Conservation (phyloP, 225 moss, liverwort and hornwort genomes). For the Sphagnum contortum region DNA sequence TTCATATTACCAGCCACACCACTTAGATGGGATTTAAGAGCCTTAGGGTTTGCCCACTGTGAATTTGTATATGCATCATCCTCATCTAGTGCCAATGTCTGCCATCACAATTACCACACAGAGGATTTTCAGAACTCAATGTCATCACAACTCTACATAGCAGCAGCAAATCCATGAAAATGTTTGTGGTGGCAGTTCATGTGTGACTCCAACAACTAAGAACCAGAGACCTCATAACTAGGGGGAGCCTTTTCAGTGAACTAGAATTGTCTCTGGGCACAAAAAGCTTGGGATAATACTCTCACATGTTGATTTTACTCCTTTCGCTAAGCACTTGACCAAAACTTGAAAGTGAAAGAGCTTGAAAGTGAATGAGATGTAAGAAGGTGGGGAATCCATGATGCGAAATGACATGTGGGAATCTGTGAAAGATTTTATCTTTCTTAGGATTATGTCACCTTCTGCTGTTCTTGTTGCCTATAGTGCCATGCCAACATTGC, state of each 20-base stretch:
- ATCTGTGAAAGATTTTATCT: no score
- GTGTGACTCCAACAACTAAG: no score
- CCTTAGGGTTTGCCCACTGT: slow-evolving; percentile 46
- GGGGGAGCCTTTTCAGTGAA: no score
- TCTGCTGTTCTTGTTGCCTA: slow-evolving; percentile 74
- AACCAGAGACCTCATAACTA: no score
- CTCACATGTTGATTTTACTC: no score
- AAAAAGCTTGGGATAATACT: no score
- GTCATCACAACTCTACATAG: no score
- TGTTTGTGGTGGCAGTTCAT: no score
- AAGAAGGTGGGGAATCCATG: not conserved
- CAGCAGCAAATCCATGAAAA: not conserved
- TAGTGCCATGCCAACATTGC: slow-evolving; percentile 95
- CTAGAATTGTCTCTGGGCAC: no score
- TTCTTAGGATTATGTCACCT: slow-evolving; percentile 22
- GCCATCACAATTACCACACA: slow-evolving; percentile 11
- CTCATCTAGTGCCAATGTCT: slow-evolving; percentile 53
- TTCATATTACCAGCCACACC: slow-evolving; percentile 50
- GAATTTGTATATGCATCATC: slow-evolving; percentile 49
- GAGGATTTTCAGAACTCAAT: no score
- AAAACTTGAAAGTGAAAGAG: not conserved
- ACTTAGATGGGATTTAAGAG: slow-evolving; percentile 43
- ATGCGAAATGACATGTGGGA: no score
- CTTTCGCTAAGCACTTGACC: no score
- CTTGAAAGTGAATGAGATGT: not conserved